A percentile compares a stretch with the other conserved stretches of the same genome.
phyloP scores from a whole-genome alignment of 148 eudicot species.

The Vaccinium vitisidaea region DNA sequence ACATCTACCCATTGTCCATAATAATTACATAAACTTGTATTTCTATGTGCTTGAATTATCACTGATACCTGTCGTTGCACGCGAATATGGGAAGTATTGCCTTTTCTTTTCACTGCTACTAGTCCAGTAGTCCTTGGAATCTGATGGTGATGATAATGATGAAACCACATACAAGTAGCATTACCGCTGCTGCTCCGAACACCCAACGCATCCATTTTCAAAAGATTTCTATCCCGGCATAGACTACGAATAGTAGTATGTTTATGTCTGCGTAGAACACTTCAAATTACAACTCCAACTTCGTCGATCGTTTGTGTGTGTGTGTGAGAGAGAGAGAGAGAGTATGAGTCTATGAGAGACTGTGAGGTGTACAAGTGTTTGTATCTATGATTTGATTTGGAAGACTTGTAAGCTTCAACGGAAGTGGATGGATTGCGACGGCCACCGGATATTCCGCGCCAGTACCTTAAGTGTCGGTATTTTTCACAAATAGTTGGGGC shows the following conservation, averaged over 20 bases:
- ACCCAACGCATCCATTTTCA: slow-evolving; percentile 1
- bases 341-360: background rate
- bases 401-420: too few relatives aligned
- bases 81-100: slow-evolving; percentile 5
- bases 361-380: background rate
- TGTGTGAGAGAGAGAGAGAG: background rate
- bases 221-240: background rate
- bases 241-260: background rate
- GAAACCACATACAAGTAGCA: slow-evolving; percentile 3
- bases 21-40: background rate
- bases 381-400: too few relatives aligned
- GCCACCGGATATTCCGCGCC: too few relatives aligned
- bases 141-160: background rate
- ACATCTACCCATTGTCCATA: background rate
- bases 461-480: too few relatives aligned
- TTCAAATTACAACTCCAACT: background rate
- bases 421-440: too few relatives aligned
- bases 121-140: background rate
- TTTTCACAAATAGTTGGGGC: too few relatives aligned
- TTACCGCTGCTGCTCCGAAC: background rate
- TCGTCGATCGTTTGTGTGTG: background rate
- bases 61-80: slow-evolving; percentile 1
- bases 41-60: background rate
- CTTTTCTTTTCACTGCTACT: background rate
- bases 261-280: too few relatives aligned